A percentile compares a stretch with the other conserved stretches of the same genome.
phyloP scores from a whole-genome alignment of 148 eudicot genomes.

The Rhododendron ferrugineum region DNA sequence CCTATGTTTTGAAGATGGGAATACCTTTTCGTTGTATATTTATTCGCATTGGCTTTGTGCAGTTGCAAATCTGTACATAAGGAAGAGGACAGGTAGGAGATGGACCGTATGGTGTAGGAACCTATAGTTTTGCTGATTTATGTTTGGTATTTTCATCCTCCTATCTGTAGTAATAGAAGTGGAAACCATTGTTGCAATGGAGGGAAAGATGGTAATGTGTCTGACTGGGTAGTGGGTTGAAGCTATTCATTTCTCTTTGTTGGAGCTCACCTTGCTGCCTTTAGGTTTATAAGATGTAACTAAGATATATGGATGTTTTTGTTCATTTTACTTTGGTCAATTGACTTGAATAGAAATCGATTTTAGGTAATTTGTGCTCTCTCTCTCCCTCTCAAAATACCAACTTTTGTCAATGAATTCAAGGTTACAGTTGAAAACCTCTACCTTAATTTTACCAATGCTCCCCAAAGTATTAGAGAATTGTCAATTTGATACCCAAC shows the following conservation, averaged over 20 bases:
- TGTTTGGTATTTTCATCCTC: not conserved
- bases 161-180: not conserved
- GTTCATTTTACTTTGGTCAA: not conserved
- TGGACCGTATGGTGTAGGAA: not conserved
- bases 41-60: not conserved
- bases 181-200: not conserved
- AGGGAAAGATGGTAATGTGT: not conserved
- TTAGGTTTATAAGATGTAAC: not conserved
- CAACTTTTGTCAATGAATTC: not conserved
- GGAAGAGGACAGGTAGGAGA: conserved; percentile 2
- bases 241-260: not conserved
- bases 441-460: not conserved
- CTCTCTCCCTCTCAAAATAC: not conserved
- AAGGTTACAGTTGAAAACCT: not conserved
- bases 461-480: no score
- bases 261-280: conserved; percentile 9
- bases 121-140: not conserved
- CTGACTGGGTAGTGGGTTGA: conserved; percentile 5
- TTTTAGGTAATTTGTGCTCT: not conserved
- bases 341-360: not conserved
- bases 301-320: not conserved
- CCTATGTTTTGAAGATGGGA: not conserved
- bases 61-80: conserved; percentile 15
- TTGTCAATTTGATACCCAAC: no score
- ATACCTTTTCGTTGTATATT: conserved; percentile 1